phyloP scores from a whole-genome alignment of 768 basidiomycete species.

The Rhizopogon sp. region DNA sequence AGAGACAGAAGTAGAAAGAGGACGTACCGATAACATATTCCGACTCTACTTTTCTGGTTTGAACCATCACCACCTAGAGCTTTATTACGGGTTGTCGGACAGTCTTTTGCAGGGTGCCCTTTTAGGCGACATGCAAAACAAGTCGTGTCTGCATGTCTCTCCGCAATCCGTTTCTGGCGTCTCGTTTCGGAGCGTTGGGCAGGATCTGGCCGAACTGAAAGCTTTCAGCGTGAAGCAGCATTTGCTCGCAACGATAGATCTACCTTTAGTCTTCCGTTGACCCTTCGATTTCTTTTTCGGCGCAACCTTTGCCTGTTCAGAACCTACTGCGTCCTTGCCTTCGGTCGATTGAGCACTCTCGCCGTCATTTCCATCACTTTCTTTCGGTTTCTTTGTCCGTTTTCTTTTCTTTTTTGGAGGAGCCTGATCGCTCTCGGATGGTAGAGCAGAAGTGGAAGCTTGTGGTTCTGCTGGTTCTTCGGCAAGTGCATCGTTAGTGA shows the following conservation, averaged over 20 bases:
- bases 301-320: constrained; percentile 15
- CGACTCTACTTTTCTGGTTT: constrained; percentile 30
- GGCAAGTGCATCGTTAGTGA: constrained; percentile 22
- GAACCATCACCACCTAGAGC: constrained; percentile 16
- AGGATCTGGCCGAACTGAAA: constrained; percentile 14
- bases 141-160: constrained; percentile 52
- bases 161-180: constrained; percentile 57
- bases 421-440: constrained; percentile 5
- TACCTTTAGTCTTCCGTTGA: constrained; percentile 22
- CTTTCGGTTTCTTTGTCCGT: constrained; percentile 40
- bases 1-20: background rate
- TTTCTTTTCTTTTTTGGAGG: constrained; percentile 59
- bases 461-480: constrained; percentile 3
- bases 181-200: constrained; percentile 49
- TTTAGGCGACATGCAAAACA: constrained; percentile 86
- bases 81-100: constrained; percentile 43
- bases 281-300: constrained; percentile 20
- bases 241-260: constrained; percentile 4
- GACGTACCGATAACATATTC: constrained; percentile 69
- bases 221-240: constrained; percentile 1
- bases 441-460: background rate
- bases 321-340: constrained; percentile 9
- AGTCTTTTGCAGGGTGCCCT: constrained; percentile 82
- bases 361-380: constrained; percentile 1
- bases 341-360: constrained; percentile 13